These are phyloP conservation scores for Chytridiales sp. DNA, from an alignment of 371 early-diverging fungal genomes.

Conservation along the genomic window DNA sequence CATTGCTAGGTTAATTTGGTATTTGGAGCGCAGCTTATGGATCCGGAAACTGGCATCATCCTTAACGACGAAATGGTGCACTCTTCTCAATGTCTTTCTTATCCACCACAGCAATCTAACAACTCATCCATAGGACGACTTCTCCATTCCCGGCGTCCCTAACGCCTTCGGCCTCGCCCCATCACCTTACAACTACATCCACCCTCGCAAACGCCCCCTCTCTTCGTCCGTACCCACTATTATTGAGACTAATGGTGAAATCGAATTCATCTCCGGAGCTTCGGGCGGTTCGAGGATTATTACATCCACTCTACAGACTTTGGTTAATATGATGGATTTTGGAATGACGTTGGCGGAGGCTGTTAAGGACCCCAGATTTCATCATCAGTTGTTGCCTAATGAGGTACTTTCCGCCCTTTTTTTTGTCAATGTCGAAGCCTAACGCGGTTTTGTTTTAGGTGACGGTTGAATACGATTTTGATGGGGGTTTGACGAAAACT, in stretches of 20 bases:
- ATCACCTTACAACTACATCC: constrained; percentile 79
- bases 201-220: constrained; percentile 88
- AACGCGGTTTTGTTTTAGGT: constrained; percentile 8
- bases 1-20: constrained; percentile 77
- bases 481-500: constrained; percentile 3
- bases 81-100: not conserved
- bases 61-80: constrained; percentile 91
- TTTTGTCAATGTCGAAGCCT: not conserved
- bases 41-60: constrained; percentile 92
- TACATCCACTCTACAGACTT: constrained; percentile 73
- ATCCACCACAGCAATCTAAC: not conserved
- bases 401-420: constrained; percentile 32
- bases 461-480: constrained; percentile 30
- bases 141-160: constrained; percentile 81
- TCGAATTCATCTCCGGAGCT: constrained; percentile 85
- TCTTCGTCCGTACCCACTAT: constrained; percentile 90
- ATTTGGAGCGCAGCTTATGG: constrained; percentile 94
- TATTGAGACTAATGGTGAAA: constrained; percentile 59
- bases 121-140: constrained; percentile 73
- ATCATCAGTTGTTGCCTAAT: constrained; percentile 92
- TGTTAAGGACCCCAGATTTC: constrained; percentile 77
- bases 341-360: constrained; percentile 69
- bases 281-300: constrained; percentile 95
- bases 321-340: constrained; percentile 76
- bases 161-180: constrained; percentile 86